Conservation (phyloP, 2,329 filamentous ascomycete species). For the Endoconidiophora polonica region DNA sequence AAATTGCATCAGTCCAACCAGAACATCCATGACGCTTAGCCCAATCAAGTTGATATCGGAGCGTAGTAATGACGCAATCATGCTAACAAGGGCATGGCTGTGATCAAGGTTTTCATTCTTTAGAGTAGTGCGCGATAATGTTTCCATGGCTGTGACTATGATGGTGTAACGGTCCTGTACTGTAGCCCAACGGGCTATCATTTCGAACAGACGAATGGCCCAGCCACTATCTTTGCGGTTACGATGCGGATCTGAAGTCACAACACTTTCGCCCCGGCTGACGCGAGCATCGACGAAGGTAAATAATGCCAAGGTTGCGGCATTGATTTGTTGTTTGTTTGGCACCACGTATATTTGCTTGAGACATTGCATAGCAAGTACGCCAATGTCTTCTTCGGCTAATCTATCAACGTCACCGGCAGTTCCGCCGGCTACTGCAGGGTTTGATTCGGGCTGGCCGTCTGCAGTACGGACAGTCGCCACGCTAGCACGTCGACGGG, state of each 20-base stretch:
- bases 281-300: slow-evolving; percentile 53
- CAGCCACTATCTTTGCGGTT: slow-evolving; percentile 43
- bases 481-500: slow-evolving; percentile 58
- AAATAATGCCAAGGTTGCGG: slow-evolving; percentile 57
- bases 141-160: slow-evolving; percentile 65
- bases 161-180: slow-evolving; percentile 92
- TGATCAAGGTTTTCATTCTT: slow-evolving; percentile 54
- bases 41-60: slow-evolving; percentile 90
- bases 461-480: slow-evolving; percentile 61
- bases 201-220: slow-evolving; percentile 66
- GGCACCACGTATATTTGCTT: slow-evolving; percentile 73
- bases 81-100: slow-evolving; percentile 57
- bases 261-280: slow-evolving; percentile 31
- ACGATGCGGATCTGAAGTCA: slow-evolving; percentile 30
- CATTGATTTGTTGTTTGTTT: slow-evolving; percentile 65
- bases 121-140: slow-evolving; percentile 49
- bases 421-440: slow-evolving; percentile 59
- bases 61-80: slow-evolving; percentile 67
- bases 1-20: slow-evolving; percentile 71
- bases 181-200: slow-evolving; percentile 72
- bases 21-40: slow-evolving; percentile 86
- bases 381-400: slow-evolving; percentile 74
- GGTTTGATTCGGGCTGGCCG: slow-evolving; percentile 44
- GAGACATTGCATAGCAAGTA: slow-evolving; percentile 71
- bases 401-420: slow-evolving; percentile 76